phyloP scores from a whole-genome alignment of 1,284 basidiomycete species.

The Moniliella sp. region DNA sequence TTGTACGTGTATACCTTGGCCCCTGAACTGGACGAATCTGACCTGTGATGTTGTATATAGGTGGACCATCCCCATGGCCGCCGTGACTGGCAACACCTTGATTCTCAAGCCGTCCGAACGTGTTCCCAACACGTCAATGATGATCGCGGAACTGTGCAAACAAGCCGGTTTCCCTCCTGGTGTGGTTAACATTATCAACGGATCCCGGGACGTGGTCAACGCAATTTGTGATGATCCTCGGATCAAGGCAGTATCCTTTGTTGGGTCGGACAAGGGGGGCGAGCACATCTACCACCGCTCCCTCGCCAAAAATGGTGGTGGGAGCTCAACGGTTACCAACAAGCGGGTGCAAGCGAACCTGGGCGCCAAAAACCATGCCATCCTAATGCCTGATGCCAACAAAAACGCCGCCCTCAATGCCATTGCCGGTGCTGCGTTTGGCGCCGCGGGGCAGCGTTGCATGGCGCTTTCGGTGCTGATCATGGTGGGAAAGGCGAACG shows the following conservation, averaged over 20 bases:
- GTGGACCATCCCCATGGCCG: constrained; percentile 39
- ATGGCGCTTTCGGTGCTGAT: constrained; percentile 41
- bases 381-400: constrained; percentile 90
- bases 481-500: constrained; percentile 59
- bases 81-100: constrained; percentile 78
- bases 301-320: constrained; percentile 55
- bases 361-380: constrained; percentile 59
- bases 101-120: constrained; percentile 87
- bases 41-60: constrained; percentile 1
- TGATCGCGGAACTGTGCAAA: constrained; percentile 78
- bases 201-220: constrained; percentile 69
- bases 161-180: constrained; percentile 44
- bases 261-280: constrained; percentile 82
- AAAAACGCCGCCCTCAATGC: constrained; percentile 81
- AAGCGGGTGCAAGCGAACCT: constrained; percentile 88
- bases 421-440: constrained; percentile 80
- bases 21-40: neutral
- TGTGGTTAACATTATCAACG: constrained; percentile 47
- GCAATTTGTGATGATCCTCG: constrained; percentile 73
- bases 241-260: constrained; percentile 86
- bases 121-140: constrained; percentile 87
- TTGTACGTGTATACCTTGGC: constrained; percentile 47
- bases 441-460: constrained; percentile 87
- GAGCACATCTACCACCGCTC: constrained; percentile 67
- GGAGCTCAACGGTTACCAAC: no score